A percentile compares a stretch with the other conserved stretches of the same genome.
These are phyloP conservation scores for Tillandsia leiboldiana DNA, from an alignment of 176 grass and related monocot genomes.

Conservation along the genomic window DNA sequence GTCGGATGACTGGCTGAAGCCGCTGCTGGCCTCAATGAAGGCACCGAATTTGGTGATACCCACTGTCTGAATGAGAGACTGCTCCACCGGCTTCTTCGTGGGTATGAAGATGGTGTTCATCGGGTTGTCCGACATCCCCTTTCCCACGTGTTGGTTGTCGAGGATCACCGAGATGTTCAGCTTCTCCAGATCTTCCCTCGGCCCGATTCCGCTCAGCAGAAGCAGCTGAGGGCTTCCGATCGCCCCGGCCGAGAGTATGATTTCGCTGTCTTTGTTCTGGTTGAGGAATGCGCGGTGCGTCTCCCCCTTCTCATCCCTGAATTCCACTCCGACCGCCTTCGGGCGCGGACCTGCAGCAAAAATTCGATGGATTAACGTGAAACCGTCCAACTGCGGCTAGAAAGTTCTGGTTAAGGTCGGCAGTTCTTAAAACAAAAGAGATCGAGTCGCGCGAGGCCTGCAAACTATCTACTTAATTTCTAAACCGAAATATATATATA, in stretches of 20 bases:
- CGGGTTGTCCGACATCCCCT: constrained; percentile 74
- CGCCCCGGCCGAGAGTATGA: constrained; percentile 57
- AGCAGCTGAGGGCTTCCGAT: constrained; percentile 69
- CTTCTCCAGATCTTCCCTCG: constrained; percentile 56
- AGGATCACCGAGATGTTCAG: constrained; percentile 51
- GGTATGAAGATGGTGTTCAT: constrained; percentile 92
- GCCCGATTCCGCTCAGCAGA: constrained; percentile 67
- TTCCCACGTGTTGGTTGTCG: constrained; percentile 59
- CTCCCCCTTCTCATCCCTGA: constrained; percentile 55
- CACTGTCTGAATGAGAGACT: constrained; percentile 83
- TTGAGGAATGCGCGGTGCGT: constrained; percentile 42
- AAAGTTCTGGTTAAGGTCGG: no score
- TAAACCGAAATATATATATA: no score
- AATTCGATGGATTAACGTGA: neutral
- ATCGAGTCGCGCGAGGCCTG: no score
- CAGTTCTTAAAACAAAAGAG: no score
- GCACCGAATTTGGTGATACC: constrained; percentile 56
- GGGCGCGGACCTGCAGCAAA: constrained; percentile 32
- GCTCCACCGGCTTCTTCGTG: constrained; percentile 53
- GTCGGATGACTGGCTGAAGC: constrained; percentile 71
- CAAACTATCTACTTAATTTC: no score
- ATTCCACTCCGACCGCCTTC: constrained; percentile 52
- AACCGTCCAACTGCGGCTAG: no score
- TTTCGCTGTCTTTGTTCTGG: constrained; percentile 30
- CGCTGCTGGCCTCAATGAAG: constrained; percentile 88